Evolutionary conservation across 1,284 basidiomycete species (phyloP).

Genomic region (Leccinum subrobustum): DNA sequence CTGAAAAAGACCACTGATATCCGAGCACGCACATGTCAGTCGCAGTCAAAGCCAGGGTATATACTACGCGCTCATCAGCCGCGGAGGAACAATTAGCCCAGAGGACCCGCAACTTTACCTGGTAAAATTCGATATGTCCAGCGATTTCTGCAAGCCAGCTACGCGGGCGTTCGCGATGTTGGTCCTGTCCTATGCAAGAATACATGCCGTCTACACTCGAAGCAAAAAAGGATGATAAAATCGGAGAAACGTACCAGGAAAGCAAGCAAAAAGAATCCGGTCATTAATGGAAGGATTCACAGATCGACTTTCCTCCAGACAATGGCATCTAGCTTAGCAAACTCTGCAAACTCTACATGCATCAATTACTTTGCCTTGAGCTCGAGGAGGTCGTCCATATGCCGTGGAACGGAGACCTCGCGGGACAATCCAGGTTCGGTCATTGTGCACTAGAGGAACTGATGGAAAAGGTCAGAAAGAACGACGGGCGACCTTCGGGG

Average conservation of each 20-base stretch:
- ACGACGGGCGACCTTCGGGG: neutral
- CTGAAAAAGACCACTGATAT: neutral
- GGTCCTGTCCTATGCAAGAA: slow-evolving; percentile 32
- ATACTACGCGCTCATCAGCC: slow-evolving; percentile 34
- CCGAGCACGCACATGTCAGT: slow-evolving; percentile 43
- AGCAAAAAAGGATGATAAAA: neutral
- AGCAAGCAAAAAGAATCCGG: slow-evolving; percentile 35
- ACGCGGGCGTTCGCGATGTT: slow-evolving; percentile 62
- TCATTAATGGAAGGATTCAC: slow-evolving; percentile 46
- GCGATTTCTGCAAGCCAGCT: slow-evolving; percentile 53
- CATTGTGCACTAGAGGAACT: neutral
- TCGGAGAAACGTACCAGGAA: slow-evolving; percentile 16
- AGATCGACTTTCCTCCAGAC: slow-evolving; percentile 52
- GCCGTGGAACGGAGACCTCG: neutral
- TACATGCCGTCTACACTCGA: neutral
- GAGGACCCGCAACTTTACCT: slow-evolving; percentile 27
- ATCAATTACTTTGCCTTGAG: neutral
- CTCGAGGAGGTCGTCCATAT: neutral
- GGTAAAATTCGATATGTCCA: slow-evolving; percentile 48
- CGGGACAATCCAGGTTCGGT: neutral
- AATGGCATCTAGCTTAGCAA: slow-evolving; percentile 27
- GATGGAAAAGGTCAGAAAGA: neutral
- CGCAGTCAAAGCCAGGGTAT: slow-evolving; percentile 52
- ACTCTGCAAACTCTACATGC: neutral
- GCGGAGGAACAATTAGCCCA: neutral